Conservation (phyloP, 345 rosid genomes). For the Durio zibethinus region DNA sequence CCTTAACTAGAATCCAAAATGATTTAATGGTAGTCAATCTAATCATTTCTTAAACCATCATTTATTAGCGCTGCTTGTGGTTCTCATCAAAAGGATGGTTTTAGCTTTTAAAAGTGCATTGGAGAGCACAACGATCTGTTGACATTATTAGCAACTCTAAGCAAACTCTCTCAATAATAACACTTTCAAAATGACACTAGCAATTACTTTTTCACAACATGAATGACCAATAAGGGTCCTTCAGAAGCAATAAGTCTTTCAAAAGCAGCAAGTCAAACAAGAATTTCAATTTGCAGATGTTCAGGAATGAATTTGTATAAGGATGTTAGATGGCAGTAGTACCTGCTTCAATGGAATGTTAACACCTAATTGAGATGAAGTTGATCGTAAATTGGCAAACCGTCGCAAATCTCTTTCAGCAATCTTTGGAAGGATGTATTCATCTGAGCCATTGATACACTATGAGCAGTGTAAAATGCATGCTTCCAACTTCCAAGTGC, state of each 20-base stretch:
- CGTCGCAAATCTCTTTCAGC: conserved; percentile 83
- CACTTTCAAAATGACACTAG: not conserved
- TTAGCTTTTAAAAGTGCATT: not conserved
- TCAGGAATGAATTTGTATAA: not conserved
- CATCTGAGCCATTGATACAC: conserved; percentile 45
- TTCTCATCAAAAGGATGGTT: not conserved
- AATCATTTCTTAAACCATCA: not conserved
- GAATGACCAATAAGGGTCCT: not conserved
- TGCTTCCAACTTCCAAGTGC: conserved; percentile 2
- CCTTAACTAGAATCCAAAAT: not conserved
- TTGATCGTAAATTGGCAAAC: conserved; percentile 55
- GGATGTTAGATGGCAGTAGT: not conserved
- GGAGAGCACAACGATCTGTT: not conserved
- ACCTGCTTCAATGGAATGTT: conserved; percentile 51
- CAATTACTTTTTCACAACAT: not conserved
- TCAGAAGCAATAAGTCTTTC: not conserved
- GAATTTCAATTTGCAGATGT: conserved; percentile 11
- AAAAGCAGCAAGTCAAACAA: not conserved
- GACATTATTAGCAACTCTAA: not conserved
- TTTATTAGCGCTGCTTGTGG: not conserved
- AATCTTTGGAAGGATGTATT: conserved; percentile 84
- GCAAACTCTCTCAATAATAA: not conserved
- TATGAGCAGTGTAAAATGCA: not conserved
- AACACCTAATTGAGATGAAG: conserved; percentile 45
- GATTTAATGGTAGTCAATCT: not conserved